Conservation (phyloP, 192 early-diverging fungal species). For the Coemansia sp. region DNA sequence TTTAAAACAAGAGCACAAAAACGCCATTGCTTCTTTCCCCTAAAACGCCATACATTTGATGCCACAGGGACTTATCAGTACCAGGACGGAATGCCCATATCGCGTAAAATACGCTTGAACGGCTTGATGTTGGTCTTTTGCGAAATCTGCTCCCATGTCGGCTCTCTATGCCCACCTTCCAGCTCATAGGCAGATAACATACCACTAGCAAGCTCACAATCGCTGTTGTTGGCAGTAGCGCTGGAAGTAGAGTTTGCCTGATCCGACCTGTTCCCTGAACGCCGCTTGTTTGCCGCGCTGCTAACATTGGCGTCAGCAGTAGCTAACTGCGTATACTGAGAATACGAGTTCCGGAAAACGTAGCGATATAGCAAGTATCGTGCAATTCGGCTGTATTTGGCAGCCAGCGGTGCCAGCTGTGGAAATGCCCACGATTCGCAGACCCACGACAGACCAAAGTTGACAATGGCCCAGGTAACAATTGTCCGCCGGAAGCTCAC, state of each 20-base stretch:
- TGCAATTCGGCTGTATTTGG: slow-evolving; percentile 19
- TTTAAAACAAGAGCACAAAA: neutral
- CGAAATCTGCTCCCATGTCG: slow-evolving; percentile 44
- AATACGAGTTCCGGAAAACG: slow-evolving; percentile 8
- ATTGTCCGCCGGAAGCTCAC: slow-evolving; percentile 59
- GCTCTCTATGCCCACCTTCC: slow-evolving; percentile 25
- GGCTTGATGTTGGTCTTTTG: slow-evolving; percentile 41
- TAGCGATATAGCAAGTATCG: slow-evolving; percentile 23
- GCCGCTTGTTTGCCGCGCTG: slow-evolving; percentile 10
- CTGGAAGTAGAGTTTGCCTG: neutral
- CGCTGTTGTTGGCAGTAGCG: slow-evolving; percentile 13
- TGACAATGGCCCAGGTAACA: slow-evolving; percentile 57
- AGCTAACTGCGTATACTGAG: slow-evolving; percentile 19
- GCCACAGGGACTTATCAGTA: slow-evolving; percentile 14
- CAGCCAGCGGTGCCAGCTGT: slow-evolving; percentile 22
- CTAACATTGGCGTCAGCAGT: neutral
- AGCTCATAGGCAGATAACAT: slow-evolving; percentile 5
- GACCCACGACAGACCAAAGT: slow-evolving; percentile 45
- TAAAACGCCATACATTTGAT: too few relatives aligned
- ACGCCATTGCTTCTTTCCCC: neutral
- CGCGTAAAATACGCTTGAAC: slow-evolving; percentile 49
- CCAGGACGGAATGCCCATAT: slow-evolving; percentile 53
- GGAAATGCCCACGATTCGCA: slow-evolving; percentile 51
- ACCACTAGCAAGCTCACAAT: neutral
- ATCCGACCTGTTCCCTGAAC: neutral